Base-by-base conservation (phyloP, 2,329 filamentous ascomycete species). In the Alternaria postmessia region DNA sequence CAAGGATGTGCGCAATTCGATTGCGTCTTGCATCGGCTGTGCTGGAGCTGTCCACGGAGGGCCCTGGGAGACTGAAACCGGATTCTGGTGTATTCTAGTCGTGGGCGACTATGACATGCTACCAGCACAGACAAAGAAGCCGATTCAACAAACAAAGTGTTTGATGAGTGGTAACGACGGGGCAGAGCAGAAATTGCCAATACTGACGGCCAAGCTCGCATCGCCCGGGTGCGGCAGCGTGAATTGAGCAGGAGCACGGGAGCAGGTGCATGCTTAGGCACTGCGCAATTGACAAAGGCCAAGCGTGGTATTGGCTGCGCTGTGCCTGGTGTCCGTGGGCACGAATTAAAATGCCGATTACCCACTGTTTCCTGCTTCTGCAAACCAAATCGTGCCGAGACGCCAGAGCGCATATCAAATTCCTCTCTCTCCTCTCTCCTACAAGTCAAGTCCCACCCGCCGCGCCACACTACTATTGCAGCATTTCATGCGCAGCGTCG, bases 391-490 rank as follows among this genome's bases (percentile, higher is more conserved):
- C 48, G 32, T 63, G 60, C 60, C 67, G 57, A 65, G 52, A 51
- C 62, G 54, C 64, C 62, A 57, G 12, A 59, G 54, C 47, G 61
- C 66, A 66, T 67, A 59, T 66, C 59, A 67, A 69, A 71, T 66
- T 68, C 68, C 63, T 62, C 54, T 54, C 58, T 63, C 63, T 52
- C 54, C 42, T 57, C 63, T 56, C 55, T 53, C 61, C 60, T 24
- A 49, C 46, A 39, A 42, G 20, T 16, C 54, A 48, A 59, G 41
- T 42, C 55, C 57, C 52, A 59, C 54, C 64, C 49, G 48, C 57
- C 48, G 46, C 54, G 57, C 61, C 62, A 61, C 64, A 61, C 57
- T 60, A 57, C 60, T 65, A 63, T 64, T 57, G 61, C 63, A 67
- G 63, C 59, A 44, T 11, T 22, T 42, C 48, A 42, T 53, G 54